These are phyloP conservation scores for Gnaphalium uliginosum DNA, from an alignment of 129 eudicot species.

Conservation along the genomic window DNA sequence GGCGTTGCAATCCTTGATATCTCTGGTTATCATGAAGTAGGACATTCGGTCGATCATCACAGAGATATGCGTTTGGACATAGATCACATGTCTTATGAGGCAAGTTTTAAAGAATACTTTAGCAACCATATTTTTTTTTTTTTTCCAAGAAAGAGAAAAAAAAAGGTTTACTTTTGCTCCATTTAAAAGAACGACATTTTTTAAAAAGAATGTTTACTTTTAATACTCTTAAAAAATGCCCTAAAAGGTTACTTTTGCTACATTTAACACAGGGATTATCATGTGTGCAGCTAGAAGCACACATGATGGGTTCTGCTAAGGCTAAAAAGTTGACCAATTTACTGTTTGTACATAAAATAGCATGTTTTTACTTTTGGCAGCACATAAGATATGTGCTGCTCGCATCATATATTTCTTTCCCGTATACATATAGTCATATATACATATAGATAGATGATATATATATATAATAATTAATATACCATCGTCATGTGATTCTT, in stretches of 20 bases:
- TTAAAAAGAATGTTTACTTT: neutral
- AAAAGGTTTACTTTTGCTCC: neutral
- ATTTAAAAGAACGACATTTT: conserved; percentile 1
- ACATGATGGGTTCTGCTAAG: no score
- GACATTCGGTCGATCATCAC: conserved; percentile 69
- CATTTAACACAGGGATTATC: no score
- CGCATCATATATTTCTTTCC: no score
- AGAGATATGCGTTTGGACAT: conserved; percentile 96
- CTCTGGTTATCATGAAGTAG: conserved; percentile 66
- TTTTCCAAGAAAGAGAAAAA: conserved; percentile 1
- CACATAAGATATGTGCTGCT: no score
- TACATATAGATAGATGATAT: neutral
- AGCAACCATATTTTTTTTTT: neutral
- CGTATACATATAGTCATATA: no score
- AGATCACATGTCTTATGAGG: conserved; percentile 99
- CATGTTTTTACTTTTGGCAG: no score
- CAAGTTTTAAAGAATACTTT: conserved; percentile 26
- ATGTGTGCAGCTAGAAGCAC: no score
- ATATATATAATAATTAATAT: neutral
- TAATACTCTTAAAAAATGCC: neutral
- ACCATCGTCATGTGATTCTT: conserved; percentile 26
- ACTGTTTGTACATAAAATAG: no score
- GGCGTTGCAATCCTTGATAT: conserved; percentile 75
- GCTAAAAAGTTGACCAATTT: no score
- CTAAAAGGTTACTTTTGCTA: neutral